Percentiles rank a stretch among this genome's conserved stretches.
Evolutionary conservation across 306 rosid species (phyloP).

Genomic region (Pterocarpus santalinus): DNA sequence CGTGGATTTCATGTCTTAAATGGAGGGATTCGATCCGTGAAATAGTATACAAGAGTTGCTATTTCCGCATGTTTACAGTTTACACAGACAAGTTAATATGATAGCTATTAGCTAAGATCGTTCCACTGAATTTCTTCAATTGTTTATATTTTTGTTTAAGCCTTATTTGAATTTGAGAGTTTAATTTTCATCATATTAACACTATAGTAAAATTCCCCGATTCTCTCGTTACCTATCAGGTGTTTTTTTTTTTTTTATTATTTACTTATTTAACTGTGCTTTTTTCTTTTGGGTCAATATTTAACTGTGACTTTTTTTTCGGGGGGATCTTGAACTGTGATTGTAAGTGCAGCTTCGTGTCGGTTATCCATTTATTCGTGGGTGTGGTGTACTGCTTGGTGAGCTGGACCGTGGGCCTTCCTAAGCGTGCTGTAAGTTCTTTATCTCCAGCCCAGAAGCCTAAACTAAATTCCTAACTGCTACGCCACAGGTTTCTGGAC

Average conservation of each 20-base stretch:
- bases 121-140: background rate
- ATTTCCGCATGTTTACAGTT: too few relatives aligned
- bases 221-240: background rate
- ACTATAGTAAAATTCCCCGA: background rate
- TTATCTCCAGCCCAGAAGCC: conserved; percentile 54
- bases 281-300: background rate
- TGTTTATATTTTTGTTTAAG: background rate
- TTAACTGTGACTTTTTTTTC: too few relatives aligned
- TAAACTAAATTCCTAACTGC: conserved; percentile 32
- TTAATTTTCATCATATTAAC: background rate
- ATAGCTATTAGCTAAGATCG: background rate
- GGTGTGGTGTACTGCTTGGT: conserved; percentile 89
- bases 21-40: conserved; percentile 11
- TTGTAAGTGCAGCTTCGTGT: conserved; percentile 75
- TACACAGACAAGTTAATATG: background rate
- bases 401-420: conserved; percentile 87
- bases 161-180: conserved; percentile 9
- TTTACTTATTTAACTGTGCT: background rate
- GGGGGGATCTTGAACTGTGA: background rate
- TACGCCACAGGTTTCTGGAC: background rate
- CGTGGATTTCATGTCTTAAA: background rate
- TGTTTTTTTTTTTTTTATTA: too few relatives aligned
- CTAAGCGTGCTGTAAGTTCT: conserved; percentile 83
- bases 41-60: background rate
- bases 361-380: conserved; percentile 86